Evolutionary conservation across 306 rosid genomes (phyloP), one percentile per base, ranked within the genome.

Genomic region (Prunus mume): DNA sequence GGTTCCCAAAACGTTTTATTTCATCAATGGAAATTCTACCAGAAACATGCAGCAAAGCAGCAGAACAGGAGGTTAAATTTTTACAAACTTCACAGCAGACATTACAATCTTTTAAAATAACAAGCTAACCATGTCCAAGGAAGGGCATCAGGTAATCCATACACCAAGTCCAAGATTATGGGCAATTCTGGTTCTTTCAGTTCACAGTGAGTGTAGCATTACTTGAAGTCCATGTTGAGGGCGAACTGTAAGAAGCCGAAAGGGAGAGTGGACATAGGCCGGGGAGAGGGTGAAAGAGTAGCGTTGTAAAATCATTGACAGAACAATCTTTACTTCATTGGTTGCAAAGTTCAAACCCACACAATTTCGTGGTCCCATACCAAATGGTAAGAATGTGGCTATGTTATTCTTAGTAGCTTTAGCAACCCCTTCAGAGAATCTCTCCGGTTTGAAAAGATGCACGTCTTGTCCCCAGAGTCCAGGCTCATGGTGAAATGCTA

Each of bases 211-310:
- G 15, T 71, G 58, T 12, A 79, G 68, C 6, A 76, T 43, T 12
- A 81, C 63, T 56, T 81, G 81, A 55, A 81, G 3, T 62, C 85
- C 85, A n/a, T 70, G 78, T n/a, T 76, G 78, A 1, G 85, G 68
- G 3, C 70, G 70, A 65, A 82, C 10, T 1, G 71, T 71, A 1
- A 81, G 20, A 34, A 22, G 2, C 20, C 24, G 61, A 9, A 3
- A 9, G 3, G 78, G 85, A 8, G 58, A 76, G 65, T 77, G 81
- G 5, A 77, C 74, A 51, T 82, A 82, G 19, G 38, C 70, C 3
- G 62, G 83, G 25, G 76, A 82, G 11, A 82, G 58, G 6, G 76
- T 63, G 75, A 77, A 58, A 1, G 64, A 3, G 56, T 65, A 71
- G 70, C 78, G 74, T 60, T 76, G 78, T 20, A 76, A 57, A 71